These are phyloP conservation scores for Berberis thunbergii DNA, from an alignment of 164 flowering plant genomes.

Conservation along the genomic window DNA sequence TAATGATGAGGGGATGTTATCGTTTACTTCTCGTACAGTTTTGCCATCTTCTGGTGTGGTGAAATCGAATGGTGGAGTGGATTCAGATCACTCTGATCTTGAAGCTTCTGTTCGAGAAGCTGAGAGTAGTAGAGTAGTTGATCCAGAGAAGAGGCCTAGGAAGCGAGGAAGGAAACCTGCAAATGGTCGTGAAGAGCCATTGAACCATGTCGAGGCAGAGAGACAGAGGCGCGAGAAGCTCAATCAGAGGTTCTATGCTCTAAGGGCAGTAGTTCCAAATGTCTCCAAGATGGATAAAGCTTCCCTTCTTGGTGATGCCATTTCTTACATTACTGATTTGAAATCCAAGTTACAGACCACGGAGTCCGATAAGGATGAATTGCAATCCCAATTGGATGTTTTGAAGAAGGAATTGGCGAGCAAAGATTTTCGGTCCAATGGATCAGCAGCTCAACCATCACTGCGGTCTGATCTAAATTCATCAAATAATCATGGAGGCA, in stretches of 20 bases:
- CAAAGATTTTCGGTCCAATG: constrained; percentile 17
- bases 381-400: constrained; percentile 39
- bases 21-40: constrained; percentile 60
- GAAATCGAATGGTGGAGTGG: constrained; percentile 34
- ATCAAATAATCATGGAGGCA: constrained; percentile 19
- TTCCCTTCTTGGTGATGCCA: constrained; percentile 82
- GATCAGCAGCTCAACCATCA: constrained; percentile 3
- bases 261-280: constrained; percentile 88
- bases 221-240: constrained; percentile 90
- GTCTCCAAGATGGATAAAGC: constrained; percentile 99
- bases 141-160: constrained; percentile 61
- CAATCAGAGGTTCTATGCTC: constrained; percentile 82
- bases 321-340: constrained; percentile 76
- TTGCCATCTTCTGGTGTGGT: constrained; percentile 36
- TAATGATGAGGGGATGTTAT: constrained; percentile 70
- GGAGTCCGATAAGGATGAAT: constrained; percentile 48
- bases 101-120: constrained; percentile 75
- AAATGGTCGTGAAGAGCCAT: constrained; percentile 84
- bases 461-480: constrained; percentile 19
- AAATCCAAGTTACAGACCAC: constrained; percentile 37
- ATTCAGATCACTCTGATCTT: constrained; percentile 80
- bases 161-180: constrained; percentile 93
- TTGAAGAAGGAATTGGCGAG: constrained; percentile 37
- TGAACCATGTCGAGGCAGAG: constrained; percentile 96
- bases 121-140: constrained; percentile 57